Conservation (phyloP, 2,329 filamentous ascomycete genomes). For the Colletotrichum ledebouriae region DNA sequence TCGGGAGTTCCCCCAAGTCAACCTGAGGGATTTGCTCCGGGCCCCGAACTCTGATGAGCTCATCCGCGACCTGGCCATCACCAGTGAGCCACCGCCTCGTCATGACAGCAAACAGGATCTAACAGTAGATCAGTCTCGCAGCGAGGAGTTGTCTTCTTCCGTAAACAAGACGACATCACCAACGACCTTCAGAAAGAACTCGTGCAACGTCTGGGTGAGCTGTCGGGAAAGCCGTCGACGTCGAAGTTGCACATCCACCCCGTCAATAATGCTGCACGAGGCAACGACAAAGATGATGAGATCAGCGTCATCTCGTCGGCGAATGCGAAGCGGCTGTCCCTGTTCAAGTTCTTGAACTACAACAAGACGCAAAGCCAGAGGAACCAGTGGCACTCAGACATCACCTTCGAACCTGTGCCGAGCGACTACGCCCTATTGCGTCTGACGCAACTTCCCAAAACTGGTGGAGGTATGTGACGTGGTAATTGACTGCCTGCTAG, state of each 20-base stretch:
- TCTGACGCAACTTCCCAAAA: slow-evolving; percentile 66
- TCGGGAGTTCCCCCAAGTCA: slow-evolving; percentile 69
- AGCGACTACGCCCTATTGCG: slow-evolving; percentile 73
- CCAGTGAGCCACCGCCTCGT: slow-evolving; percentile 58
- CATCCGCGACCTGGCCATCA: slow-evolving; percentile 76
- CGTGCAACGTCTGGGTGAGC: slow-evolving; percentile 70
- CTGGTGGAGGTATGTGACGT: slow-evolving; percentile 61
- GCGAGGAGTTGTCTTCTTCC: slow-evolving; percentile 79
- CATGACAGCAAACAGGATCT: too few relatives aligned
- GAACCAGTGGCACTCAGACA: slow-evolving; percentile 72
- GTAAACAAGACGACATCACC: slow-evolving; percentile 71
- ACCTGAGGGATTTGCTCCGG: slow-evolving; percentile 72
- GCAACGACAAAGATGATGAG: slow-evolving; percentile 67
- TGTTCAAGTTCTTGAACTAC: slow-evolving; percentile 50
- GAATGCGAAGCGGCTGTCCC: slow-evolving; percentile 65
- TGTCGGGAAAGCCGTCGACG: slow-evolving; percentile 67
- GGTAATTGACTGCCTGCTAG: neutral
- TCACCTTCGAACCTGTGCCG: slow-evolving; percentile 74
- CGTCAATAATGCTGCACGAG: slow-evolving; percentile 65
- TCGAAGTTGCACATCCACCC: slow-evolving; percentile 73
- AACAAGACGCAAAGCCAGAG: slow-evolving; percentile 61
- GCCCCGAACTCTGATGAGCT: slow-evolving; percentile 73
- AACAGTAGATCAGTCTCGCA: slow-evolving; percentile 66
- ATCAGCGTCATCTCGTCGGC: slow-evolving; percentile 75
- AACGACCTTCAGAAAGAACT: slow-evolving; percentile 76